Conservation (phyloP, 2,329 filamentous ascomycete genomes). For the Diplocarpon mali region DNA sequence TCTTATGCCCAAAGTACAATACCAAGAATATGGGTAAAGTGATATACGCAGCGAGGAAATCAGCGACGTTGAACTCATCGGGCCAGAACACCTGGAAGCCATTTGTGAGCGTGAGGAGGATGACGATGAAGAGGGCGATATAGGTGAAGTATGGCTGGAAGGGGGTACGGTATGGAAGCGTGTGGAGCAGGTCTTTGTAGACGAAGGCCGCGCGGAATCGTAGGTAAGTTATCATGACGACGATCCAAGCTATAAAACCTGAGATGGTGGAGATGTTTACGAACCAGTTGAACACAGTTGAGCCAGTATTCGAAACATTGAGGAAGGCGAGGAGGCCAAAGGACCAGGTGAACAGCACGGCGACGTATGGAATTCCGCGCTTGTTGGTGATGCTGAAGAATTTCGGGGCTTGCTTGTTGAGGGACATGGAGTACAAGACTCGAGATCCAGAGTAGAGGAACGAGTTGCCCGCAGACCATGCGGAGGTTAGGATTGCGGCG, state of each 20-base stretch:
- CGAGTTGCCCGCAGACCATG: slow-evolving; percentile 49
- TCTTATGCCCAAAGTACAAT: slow-evolving; percentile 52
- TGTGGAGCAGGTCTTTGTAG: slow-evolving; percentile 38
- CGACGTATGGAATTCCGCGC: slow-evolving; percentile 47
- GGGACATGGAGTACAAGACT: slow-evolving; percentile 56
- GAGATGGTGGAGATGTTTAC: slow-evolving; percentile 7
- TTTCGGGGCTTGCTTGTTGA: slow-evolving; percentile 51
- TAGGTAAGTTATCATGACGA: slow-evolving; percentile 40
- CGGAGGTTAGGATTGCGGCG: slow-evolving; percentile 54
- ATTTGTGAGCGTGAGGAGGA: slow-evolving; percentile 58
- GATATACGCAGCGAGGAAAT: slow-evolving; percentile 55
- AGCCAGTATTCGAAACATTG: slow-evolving; percentile 24
- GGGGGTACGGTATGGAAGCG: slow-evolving; percentile 36
- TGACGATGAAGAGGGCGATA: slow-evolving; percentile 39
- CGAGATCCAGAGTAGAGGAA: slow-evolving; percentile 57
- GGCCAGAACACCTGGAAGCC: slow-evolving; percentile 67
- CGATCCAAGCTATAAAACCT: slow-evolving; percentile 8
- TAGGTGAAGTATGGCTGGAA: slow-evolving; percentile 10
- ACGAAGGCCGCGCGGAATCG: slow-evolving; percentile 47
- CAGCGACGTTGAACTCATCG: slow-evolving; percentile 46
- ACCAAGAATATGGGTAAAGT: slow-evolving; percentile 49
- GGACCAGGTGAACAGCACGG: slow-evolving; percentile 48
- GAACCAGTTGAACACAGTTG: slow-evolving; percentile 9
- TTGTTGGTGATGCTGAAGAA: slow-evolving; percentile 48
- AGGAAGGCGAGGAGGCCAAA: slow-evolving; percentile 16